Evolutionary conservation across 352 stramenopile species (phyloP).

Genomic region (Globisporangium ultimum): DNA sequence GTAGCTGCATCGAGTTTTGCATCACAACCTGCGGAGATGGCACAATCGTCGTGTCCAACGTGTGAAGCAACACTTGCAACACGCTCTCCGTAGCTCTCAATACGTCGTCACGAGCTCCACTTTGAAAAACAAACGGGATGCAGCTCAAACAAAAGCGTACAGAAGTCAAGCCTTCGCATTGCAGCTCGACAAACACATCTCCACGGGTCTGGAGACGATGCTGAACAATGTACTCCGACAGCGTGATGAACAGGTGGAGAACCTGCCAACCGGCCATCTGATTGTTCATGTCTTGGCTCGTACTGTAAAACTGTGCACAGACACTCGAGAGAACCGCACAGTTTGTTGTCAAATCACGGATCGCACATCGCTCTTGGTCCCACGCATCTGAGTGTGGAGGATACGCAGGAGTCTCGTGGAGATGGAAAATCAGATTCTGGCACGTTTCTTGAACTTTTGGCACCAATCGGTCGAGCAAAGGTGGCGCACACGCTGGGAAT

Average conservation of each 20-base stretch:
- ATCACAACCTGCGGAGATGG: slow-evolving; percentile 59
- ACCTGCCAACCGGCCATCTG: slow-evolving; percentile 68
- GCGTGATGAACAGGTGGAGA: slow-evolving; percentile 56
- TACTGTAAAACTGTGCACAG: slow-evolving; percentile 55
- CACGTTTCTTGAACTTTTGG: slow-evolving; percentile 40
- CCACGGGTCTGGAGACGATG: slow-evolving; percentile 57
- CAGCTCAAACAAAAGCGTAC: slow-evolving; percentile 57
- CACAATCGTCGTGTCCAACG: slow-evolving; percentile 62
- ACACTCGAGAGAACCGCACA: slow-evolving; percentile 62
- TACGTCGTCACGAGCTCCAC: slow-evolving; percentile 45
- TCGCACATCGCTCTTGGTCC: slow-evolving; percentile 39
- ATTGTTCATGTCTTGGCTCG: slow-evolving; percentile 44
- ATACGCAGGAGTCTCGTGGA: slow-evolving; percentile 44
- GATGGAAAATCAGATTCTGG: slow-evolving; percentile 39
- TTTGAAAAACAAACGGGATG: slow-evolving; percentile 58
- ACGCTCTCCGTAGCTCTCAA: slow-evolving; percentile 48
- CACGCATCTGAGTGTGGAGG: slow-evolving; percentile 37
- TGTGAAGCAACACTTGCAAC: slow-evolving; percentile 49
- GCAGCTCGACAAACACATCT: slow-evolving; percentile 47
- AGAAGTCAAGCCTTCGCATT: slow-evolving; percentile 65
- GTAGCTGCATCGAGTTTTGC: slow-evolving; percentile 64
- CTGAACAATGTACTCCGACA: slow-evolving; percentile 57
- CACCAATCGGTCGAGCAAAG: slow-evolving; percentile 46
- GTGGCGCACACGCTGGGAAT: slow-evolving; percentile 49
- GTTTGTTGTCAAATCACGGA: slow-evolving; percentile 61